Evolutionary conservation across 164 flowering plant species (phyloP).

Genomic region (Vitis rotundifolia): DNA sequence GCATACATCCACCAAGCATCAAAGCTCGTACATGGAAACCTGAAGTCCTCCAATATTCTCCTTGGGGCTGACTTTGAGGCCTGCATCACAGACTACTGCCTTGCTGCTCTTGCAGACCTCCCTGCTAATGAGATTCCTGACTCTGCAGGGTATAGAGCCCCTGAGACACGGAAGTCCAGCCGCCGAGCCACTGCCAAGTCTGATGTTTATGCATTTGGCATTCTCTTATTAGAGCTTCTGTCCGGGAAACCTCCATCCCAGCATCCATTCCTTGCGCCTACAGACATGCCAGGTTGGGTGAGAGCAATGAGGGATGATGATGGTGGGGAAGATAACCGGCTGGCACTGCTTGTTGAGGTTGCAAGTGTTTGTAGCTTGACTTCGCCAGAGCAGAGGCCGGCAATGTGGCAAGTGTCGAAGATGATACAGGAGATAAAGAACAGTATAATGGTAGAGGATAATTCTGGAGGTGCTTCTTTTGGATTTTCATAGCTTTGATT

Average conservation of each 20-base stretch:
- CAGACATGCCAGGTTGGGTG: slow-evolving; percentile 37
- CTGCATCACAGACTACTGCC: slow-evolving; percentile 46
- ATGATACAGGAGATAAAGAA: slow-evolving; percentile 46
- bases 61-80: slow-evolving; percentile 56
- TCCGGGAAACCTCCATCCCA: slow-evolving; percentile 35
- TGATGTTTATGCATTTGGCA: slow-evolving; percentile 38
- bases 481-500: slow-evolving; percentile 11
- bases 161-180: slow-evolving; percentile 27
- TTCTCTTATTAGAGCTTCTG: slow-evolving; percentile 37
- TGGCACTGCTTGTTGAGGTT: slow-evolving; percentile 32
- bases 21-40: slow-evolving; percentile 45
- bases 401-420: slow-evolving; percentile 41
- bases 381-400: slow-evolving; percentile 41
- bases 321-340: slow-evolving; percentile 14
- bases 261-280: slow-evolving; percentile 30
- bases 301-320: slow-evolving; percentile 32
- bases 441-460: slow-evolving; percentile 22
- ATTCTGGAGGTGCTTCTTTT: background rate
- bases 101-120: slow-evolving; percentile 19
- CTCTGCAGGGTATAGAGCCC: slow-evolving; percentile 23
- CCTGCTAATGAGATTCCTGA: slow-evolving; percentile 25
- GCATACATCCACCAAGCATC: slow-evolving; percentile 48
- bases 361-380: slow-evolving; percentile 27
- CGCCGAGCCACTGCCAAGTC: slow-evolving; percentile 21
- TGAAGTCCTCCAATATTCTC: slow-evolving; percentile 52